Conservation (phyloP, 2,329 filamentous ascomycete species). For the Trichoderma sp. region DNA sequence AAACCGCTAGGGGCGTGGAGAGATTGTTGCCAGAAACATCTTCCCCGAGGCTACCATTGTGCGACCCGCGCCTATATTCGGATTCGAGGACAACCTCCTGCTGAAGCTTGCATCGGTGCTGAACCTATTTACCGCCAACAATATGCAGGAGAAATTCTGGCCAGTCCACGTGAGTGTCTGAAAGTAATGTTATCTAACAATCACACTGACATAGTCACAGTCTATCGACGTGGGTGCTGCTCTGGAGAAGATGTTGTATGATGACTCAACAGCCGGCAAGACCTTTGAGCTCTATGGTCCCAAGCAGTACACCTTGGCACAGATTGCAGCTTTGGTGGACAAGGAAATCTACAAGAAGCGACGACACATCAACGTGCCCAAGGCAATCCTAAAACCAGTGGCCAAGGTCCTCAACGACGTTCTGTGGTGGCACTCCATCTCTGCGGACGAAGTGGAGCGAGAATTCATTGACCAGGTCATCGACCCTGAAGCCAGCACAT, state of each 20-base stretch:
- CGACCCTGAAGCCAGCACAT: conserved; percentile 88
- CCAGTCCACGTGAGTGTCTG: conserved; percentile 73
- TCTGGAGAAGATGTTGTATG: conserved; percentile 84
- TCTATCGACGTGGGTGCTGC: conserved; percentile 86
- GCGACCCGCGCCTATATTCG: conserved; percentile 87
- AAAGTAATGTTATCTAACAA: background rate
- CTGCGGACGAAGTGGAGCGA: conserved; percentile 80
- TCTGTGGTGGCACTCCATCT: conserved; percentile 85
- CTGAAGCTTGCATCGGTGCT: conserved; percentile 76
- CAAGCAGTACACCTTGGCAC: conserved; percentile 82
- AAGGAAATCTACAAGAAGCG: conserved; percentile 87
- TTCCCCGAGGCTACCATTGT: conserved; percentile 98
- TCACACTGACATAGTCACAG: conserved; percentile 39
- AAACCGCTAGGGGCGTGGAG: conserved; percentile 62
- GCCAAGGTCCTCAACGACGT: conserved; percentile 73
- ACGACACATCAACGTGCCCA: conserved; percentile 88
- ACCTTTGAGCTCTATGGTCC: conserved; percentile 95
- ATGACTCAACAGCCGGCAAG: conserved; percentile 84
- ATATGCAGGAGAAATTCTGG: conserved; percentile 86
- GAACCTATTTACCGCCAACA: conserved; percentile 85
- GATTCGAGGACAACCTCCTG: conserved; percentile 89
- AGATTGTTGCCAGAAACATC: conserved; percentile 79
- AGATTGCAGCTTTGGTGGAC: conserved; percentile 86
- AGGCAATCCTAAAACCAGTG: conserved; percentile 70
- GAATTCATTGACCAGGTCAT: conserved; percentile 93